Evolutionary conservation across 1,284 basidiomycete species (phyloP), one percentile per base, ranked within the genome.

Genomic region (Peniophora sp.): DNA sequence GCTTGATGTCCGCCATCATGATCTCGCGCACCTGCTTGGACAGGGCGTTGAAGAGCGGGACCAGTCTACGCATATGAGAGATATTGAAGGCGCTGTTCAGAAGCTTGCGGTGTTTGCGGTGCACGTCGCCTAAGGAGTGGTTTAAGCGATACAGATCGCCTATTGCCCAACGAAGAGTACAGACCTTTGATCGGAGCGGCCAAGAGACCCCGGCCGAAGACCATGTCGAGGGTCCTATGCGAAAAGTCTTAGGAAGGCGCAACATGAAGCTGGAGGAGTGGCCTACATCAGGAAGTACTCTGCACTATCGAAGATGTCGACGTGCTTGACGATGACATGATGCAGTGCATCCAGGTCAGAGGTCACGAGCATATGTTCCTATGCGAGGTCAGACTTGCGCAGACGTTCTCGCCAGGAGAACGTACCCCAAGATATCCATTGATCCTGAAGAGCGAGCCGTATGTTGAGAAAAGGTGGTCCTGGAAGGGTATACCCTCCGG

Each of bases 191-290:
- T 59, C 6, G 27, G 27, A 32, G 27, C 27, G 2, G 60, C 52
- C 15, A 62, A 18, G n/a, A 62, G 54, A 11, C 57, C 52, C 18
- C 50, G 52, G 2, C 60, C 61, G 45, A 59, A 55, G 3, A 52
- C 39, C n/a, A 55, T 17, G 41, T 20, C 48, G 39, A 57, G 54
- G 18, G 18, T 34, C 32, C 59, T 60, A 24, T 22, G 9, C 3
- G 10, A 6, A 3, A 41, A 8, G 20, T 14, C 11, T 15, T 23
- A 23, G 14, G 43, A 45, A 6, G 17, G 22, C 9, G 22, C 3
- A 3, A 14, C 23, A 22, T 22, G 43, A n/a, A 10, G 17, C n/a
- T 6, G 17, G 8, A 22, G 23, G 6, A 24, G 8, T 15, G n/a
- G 22, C 23, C 8, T 6, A 45, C 43, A 8, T 22, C 10, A 45